These are phyloP conservation scores for Rhizopus delemar DNA, from an alignment of 371 early-diverging fungal species.

Conservation along the genomic window DNA sequence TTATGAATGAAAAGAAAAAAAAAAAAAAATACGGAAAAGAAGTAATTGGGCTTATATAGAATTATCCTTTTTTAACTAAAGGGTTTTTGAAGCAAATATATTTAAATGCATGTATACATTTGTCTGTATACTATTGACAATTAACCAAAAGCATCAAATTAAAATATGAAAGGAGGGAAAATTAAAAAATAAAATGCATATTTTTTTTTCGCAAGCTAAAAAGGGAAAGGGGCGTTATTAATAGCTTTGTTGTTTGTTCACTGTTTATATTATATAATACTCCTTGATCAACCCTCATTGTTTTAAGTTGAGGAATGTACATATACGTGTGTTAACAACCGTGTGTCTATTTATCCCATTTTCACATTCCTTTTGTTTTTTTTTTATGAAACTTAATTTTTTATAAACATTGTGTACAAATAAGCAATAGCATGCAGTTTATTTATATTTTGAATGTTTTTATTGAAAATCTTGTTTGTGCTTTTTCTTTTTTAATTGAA, in stretches of 20 bases:
- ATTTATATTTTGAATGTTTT: neutral
- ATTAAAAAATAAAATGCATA: neutral
- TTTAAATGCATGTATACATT: neutral
- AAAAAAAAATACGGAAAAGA: neutral
- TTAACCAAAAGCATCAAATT: conserved; percentile 6
- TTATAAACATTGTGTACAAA: too few species aligned
- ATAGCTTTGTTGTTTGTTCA: too few species aligned
- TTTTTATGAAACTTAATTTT: too few species aligned
- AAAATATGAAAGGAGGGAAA: conserved; percentile 6
- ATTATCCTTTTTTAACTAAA: neutral
- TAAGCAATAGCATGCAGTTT: neutral
- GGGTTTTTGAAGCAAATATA: neutral
- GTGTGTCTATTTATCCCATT: too few species aligned
- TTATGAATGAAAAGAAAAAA: neutral
- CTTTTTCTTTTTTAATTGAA: neutral
- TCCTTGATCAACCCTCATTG: too few species aligned
- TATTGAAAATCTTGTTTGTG: neutral
- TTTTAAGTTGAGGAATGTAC: too few species aligned
- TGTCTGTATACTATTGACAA: conserved; percentile 3
- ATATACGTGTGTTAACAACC: too few species aligned
- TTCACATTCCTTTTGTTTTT: too few species aligned
- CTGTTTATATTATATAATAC: too few species aligned
- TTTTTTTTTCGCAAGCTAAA: neutral
- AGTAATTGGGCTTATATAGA: neutral
- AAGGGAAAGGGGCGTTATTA: neutral